Percentiles rank a stretch among this genome's conserved stretches.
These are phyloP conservation scores for Microthyrium microscopicum DNA, from an alignment of 2,329 filamentous ascomycete genomes.

Conservation along the genomic window DNA sequence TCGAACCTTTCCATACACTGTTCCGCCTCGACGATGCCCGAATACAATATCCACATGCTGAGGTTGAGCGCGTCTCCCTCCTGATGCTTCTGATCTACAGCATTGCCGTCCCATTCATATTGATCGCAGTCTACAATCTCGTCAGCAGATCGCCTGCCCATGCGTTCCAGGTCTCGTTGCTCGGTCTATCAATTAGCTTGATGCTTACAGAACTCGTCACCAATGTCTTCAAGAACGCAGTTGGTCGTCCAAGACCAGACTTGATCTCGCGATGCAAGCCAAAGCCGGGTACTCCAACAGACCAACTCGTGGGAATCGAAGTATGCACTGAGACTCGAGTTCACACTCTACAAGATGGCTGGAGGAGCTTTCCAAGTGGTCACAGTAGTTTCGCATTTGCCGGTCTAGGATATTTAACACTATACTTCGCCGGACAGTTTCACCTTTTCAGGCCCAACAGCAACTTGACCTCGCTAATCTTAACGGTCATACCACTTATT, in stretches of 20 bases:
- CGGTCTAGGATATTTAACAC: slow-evolving; percentile 56
- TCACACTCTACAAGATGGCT: slow-evolving; percentile 62
- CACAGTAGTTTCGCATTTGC: slow-evolving; percentile 67
- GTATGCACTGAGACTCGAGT: slow-evolving; percentile 58
- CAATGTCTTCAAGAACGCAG: slow-evolving; percentile 77
- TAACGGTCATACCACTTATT: slow-evolving; percentile 38
- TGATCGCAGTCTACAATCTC: slow-evolving; percentile 51
- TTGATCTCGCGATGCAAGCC: slow-evolving; percentile 79
- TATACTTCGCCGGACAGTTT: slow-evolving; percentile 53
- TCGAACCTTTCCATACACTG: slow-evolving; percentile 84
- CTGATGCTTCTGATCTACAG: slow-evolving; percentile 60
- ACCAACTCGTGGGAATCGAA: slow-evolving; percentile 41
- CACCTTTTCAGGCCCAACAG: slow-evolving; percentile 41
- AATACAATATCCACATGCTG: slow-evolving; percentile 75
- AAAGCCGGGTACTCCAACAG: slow-evolving; percentile 33
- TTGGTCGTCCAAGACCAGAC: slow-evolving; percentile 72
- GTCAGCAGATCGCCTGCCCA: slow-evolving; percentile 46
- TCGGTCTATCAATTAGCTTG: slow-evolving; percentile 61
- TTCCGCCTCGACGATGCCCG: slow-evolving; percentile 74
- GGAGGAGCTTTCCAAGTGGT: slow-evolving; percentile 68
- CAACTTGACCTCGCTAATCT: slow-evolving; percentile 36
- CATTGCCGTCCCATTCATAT: slow-evolving; percentile 49
- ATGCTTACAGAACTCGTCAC: slow-evolving; percentile 70
- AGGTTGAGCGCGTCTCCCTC: slow-evolving; percentile 67
- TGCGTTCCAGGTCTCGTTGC: slow-evolving; percentile 70